Base-by-base conservation (phyloP, 805 yeast species). In the Candida piceae region DNA sequence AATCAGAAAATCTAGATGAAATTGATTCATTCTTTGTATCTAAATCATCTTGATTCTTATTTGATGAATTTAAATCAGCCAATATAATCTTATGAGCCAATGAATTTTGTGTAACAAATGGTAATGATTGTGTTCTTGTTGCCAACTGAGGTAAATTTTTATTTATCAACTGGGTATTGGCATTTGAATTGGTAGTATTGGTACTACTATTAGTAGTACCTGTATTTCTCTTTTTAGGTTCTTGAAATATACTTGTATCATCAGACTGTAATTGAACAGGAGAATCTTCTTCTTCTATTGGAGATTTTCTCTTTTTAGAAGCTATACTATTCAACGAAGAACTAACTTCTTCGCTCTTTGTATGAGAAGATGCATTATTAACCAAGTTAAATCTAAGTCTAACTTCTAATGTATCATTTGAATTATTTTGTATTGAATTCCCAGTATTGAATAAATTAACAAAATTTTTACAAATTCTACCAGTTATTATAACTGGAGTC, bases 401-500 rank as follows among this genome's bases (percentile, higher is more conserved):
- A 26, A 78, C 68, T 55, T 78, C 84, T 34, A 78, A 56, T 3
- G 83, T 78, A 41, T 75, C 70, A 16, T 44, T 27, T 1, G 44
- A 41, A 23, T 36, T 10, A 7, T 7, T 26, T 5, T n/a, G n/a
- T n/a, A n/a, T n/a, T n/a, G n/a, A n/a, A n/a, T n/a, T n/a, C n/a
- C n/a, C n/a, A n/a, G n/a, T n/a, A n/a, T n/a, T n/a, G n/a, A n/a
- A 74, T 55, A 32, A 73, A 70, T 20, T 51, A 20, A 76, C 66
- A 35, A 78, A 64, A 49, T 72, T 78, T 38, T 74, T 75, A 46
- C 82, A 76, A 24, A 78, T 77, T 38, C 81, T 48, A 4, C 74
- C 74, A 3, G 70, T 67, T 10, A 81, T 74, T 5, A 80, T 66
- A 5, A 69, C 62, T 7, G 49, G 41, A 4, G 54, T 32, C 16